phyloP scores from a whole-genome alignment of 1,284 basidiomycete species.

The Bondarzewia mesenterica region DNA sequence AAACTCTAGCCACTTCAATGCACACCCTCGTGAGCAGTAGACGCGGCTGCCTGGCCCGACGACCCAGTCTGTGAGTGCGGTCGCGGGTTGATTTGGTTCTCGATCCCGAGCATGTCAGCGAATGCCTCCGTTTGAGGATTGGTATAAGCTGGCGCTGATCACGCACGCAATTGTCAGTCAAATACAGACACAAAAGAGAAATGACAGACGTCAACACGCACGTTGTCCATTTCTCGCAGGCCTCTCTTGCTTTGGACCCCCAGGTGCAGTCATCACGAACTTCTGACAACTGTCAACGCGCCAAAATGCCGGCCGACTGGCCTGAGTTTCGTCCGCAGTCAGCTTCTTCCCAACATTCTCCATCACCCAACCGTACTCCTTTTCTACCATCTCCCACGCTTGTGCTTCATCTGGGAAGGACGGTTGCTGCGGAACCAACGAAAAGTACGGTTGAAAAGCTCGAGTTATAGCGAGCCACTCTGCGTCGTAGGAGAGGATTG shows the following conservation, averaged over 20 bases:
- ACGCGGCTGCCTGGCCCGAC: no score
- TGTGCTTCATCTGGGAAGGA: constrained; percentile 48
- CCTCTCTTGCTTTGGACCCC: constrained; percentile 37
- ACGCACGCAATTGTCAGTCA: constrained; percentile 3
- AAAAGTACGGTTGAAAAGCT: constrained; percentile 78
- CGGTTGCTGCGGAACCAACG: constrained; percentile 38
- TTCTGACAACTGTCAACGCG: constrained; percentile 53
- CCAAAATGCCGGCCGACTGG: constrained; percentile 12
- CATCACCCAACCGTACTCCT: constrained; percentile 62
- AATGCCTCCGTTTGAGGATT: constrained; percentile 92
- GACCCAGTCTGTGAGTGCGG: no score
- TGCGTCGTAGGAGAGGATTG: constrained; percentile 64
- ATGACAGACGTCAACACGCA: constrained; percentile 19
- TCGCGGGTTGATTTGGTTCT: constrained; percentile 46
- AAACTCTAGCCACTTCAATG: not conserved
- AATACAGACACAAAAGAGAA: not conserved
- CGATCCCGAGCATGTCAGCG: constrained; percentile 70
- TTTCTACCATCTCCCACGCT: constrained; percentile 48
- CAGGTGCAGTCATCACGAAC: constrained; percentile 72
- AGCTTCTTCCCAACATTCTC: constrained; percentile 36
- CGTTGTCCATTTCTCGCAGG: constrained; percentile 36
- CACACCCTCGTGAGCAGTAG: no score
- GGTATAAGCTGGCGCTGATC: constrained; percentile 68
- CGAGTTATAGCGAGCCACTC: constrained; percentile 93
- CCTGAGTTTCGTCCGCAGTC: constrained; percentile 20